Base-by-base conservation (phyloP, 2,329 filamentous ascomycete species). In the Ciborinia camelliae region DNA sequence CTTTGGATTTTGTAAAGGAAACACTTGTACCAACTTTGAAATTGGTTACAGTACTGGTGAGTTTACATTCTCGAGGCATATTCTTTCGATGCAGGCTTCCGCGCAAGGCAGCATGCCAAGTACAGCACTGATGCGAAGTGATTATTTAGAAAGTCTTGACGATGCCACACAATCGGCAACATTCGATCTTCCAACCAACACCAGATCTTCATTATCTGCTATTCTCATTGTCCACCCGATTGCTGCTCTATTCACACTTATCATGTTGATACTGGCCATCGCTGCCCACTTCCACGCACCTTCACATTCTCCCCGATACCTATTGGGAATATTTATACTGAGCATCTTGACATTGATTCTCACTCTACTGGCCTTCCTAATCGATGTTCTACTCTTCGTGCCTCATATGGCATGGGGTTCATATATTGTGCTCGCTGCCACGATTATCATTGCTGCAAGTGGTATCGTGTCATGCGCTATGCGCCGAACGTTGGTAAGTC, bases 341-440 rank as follows among this genome's bases (percentile, higher is more conserved):
- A 89, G 90, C 65, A 87, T 98, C 68, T 84, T 96, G 58, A 92
- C 92, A 10, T 87, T 98, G 54, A 80, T 98, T 37, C 84, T 95
- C 69, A 89, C 91, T 54, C 82, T 97, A 1, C 82, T 97, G 64
- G 90, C 93, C 30, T 98, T 98, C 78, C 81, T 99, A 32, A 88
- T 98, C 72, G 95, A 99, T 77, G 91, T 98, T 32, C 81, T 99
- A 41, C 82, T 99, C 28, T 99, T 99, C 75, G 90, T 97, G 20
- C 95, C 95, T 55, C 93, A 98, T 77, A 80, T 97, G 79, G 86
- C 88, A 74, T 98, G 93, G 92, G 95, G 93, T 68, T 92, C 93
- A 66, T 99, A 94, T 82, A 86, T 98, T 70, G 93, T 97, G 20
- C 82, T 98, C 58, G 94, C 87, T 12, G 91, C 94, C 32, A 96